These are phyloP conservation scores for Cyberlindnera mycetangii DNA, from an alignment of 805 yeast genomes.

Conservation along the genomic window DNA sequence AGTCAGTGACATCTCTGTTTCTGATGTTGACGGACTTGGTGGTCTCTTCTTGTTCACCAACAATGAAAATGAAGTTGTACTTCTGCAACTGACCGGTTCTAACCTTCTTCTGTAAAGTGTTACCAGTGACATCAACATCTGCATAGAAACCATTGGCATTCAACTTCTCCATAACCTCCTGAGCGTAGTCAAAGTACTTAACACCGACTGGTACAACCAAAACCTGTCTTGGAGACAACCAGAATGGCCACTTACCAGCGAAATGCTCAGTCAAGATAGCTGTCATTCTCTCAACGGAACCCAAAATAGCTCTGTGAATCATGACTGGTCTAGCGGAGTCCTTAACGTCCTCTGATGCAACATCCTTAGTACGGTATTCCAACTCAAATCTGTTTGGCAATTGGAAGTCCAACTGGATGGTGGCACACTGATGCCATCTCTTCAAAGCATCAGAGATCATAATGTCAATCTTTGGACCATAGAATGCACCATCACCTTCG, in stretches of 20 bases:
- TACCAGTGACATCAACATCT: conserved; percentile 90
- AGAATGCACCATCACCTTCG: conserved; percentile 97
- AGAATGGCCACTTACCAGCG: conserved; percentile 99
- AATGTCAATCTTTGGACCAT: conserved; percentile 95
- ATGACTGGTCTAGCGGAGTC: conserved; percentile 87
- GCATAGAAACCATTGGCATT: conserved; percentile 80
- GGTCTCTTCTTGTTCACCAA: conserved; percentile 90
- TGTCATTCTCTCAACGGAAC: conserved; percentile 98
- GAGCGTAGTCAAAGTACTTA: conserved; percentile 87
- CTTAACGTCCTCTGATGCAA: conserved; percentile 41
- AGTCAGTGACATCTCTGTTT: conserved; percentile 90
- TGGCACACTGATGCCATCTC: conserved; percentile 99
- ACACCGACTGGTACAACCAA: conserved; percentile 96
- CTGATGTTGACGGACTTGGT: conserved; percentile 86
- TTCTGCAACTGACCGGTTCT: conserved; percentile 93
- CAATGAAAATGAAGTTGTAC: conserved; percentile 94
- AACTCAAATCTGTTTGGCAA: conserved; percentile 91
- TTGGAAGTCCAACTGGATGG: conserved; percentile 98
- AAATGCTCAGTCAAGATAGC: conserved; percentile 97
- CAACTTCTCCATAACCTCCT: conserved; percentile 65
- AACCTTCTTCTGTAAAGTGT: conserved; percentile 96
- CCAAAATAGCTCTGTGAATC: conserved; percentile 98
- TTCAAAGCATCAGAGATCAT: conserved; percentile 90
- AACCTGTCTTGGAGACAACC: conserved; percentile 99
- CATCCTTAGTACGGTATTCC: conserved; percentile 73